Evolutionary conservation across 768 basidiomycete genomes (phyloP).

Genomic region (Hemileccinum rubropunctum): DNA sequence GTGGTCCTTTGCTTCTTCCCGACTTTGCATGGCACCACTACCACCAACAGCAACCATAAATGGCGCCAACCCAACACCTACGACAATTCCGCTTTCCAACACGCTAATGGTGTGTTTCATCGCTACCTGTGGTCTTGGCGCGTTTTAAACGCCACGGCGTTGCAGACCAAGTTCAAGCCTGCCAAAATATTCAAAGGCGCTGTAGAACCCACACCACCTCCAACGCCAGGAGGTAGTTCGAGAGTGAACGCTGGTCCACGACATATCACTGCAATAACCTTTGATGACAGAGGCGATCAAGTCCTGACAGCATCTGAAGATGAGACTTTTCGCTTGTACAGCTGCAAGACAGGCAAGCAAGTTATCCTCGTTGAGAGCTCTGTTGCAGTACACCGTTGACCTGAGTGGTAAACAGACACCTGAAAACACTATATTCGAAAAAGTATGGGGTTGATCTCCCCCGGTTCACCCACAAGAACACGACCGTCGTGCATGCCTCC

Average conservation of each 20-base stretch:
- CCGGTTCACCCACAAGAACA: constrained; percentile 90
- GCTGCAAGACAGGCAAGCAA: constrained; percentile 90
- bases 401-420: constrained; percentile 45
- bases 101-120: constrained; percentile 45
- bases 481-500: constrained; percentile 83
- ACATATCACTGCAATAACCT: constrained; percentile 85
- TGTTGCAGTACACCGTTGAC: constrained; percentile 26
- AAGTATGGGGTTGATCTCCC: constrained; percentile 97
- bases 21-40: constrained; percentile 39
- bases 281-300: constrained; percentile 88
- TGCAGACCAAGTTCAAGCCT: constrained; percentile 74
- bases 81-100: constrained; percentile 45
- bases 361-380: constrained; percentile 39
- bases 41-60: constrained; percentile 37
- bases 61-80: constrained; percentile 26
- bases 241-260: constrained; percentile 45
- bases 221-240: constrained; percentile 39
- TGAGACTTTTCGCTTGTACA: constrained; percentile 88
- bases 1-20: no score
- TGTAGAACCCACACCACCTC: constrained; percentile 58
- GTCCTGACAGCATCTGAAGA: constrained; percentile 89
- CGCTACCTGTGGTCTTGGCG: not conserved
- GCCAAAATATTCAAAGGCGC: constrained; percentile 85
- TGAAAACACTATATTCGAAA: constrained; percentile 83
- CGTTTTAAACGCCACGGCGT: constrained; percentile 2